phyloP scores from a whole-genome alignment of 2,329 filamentous ascomycete genomes.

The Neonectria magnoliae region DNA sequence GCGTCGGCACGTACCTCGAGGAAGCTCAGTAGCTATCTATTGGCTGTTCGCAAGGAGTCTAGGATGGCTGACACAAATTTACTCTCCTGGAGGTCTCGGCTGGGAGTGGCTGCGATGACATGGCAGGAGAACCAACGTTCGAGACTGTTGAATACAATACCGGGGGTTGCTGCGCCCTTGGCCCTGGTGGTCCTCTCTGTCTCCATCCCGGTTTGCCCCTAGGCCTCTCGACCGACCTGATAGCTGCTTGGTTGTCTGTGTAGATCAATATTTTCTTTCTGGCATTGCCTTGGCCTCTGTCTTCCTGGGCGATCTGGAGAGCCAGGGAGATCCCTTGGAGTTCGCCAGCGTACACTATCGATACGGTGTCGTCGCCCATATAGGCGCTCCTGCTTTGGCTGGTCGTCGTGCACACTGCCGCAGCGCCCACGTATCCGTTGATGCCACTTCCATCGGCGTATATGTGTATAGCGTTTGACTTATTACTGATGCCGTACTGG shows the following conservation, averaged over 20 bases:
- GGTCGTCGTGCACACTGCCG: neutral
- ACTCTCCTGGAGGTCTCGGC: too few species aligned
- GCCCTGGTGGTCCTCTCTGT: neutral
- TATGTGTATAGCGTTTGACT: neutral
- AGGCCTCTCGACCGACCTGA: constrained; percentile 8
- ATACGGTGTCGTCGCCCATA: too few species aligned
- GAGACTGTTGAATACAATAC: neutral
- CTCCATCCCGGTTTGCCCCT: constrained; percentile 6
- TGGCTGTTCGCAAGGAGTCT: too few species aligned
- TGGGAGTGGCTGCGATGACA: too few species aligned
- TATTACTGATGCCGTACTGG: neutral
- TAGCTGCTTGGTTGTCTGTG: constrained; percentile 23
- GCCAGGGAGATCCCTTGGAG: constrained; percentile 18
- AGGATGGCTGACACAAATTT: too few species aligned
- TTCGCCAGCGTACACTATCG: constrained; percentile 16
- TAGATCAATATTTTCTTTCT: constrained; percentile 7
- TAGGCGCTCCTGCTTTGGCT: neutral
- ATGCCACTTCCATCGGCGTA: neutral
- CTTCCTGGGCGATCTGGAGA: constrained; percentile 7
- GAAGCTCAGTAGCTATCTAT: too few species aligned
- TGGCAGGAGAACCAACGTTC: too few species aligned
- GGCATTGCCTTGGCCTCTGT: constrained; percentile 5
- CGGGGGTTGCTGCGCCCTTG: neutral
- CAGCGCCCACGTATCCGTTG: neutral
- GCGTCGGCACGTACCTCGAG: too few species aligned